A percentile compares a stretch with the other conserved stretches of the same genome.
phyloP scores from a whole-genome alignment of 495 filamentous ascomycete genomes.

The Talaromyces borbonicus region DNA sequence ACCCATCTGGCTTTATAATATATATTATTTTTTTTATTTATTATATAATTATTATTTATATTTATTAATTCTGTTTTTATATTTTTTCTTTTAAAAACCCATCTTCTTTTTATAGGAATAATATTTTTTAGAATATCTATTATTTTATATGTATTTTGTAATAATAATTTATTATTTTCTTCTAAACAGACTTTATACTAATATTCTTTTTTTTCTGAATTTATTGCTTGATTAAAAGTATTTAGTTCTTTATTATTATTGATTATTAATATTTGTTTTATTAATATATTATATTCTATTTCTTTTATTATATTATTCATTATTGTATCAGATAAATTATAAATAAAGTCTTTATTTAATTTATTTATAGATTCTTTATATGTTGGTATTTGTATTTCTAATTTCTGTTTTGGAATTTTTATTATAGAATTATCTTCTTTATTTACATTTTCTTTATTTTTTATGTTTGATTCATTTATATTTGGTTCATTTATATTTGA shows the following conservation, averaged over 20 bases:
- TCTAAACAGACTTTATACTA: neutral
- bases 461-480: neutral
- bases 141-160: too few species aligned
- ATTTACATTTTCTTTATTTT: neutral
- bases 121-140: neutral
- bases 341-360: conserved; percentile 4
- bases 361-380: neutral
- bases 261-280: neutral
- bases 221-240: neutral
- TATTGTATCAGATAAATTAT: conserved; percentile 1
- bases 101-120: neutral
- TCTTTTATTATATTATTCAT: neutral
- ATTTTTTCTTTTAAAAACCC: neutral
- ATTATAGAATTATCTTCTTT: neutral
- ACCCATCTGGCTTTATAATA: neutral
- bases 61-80: neutral
- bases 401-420: neutral
- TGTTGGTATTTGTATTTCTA: neutral
- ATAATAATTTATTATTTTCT: too few species aligned
- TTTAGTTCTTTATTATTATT: neutral
- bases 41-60: neutral
- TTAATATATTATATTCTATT: conserved; percentile 1
- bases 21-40: conserved; percentile 1
- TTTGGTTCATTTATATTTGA: neutral
- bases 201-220: neutral